These are phyloP conservation scores for Diaporthe nobilis DNA, from an alignment of 2,329 filamentous ascomycete genomes.

Conservation along the genomic window DNA sequence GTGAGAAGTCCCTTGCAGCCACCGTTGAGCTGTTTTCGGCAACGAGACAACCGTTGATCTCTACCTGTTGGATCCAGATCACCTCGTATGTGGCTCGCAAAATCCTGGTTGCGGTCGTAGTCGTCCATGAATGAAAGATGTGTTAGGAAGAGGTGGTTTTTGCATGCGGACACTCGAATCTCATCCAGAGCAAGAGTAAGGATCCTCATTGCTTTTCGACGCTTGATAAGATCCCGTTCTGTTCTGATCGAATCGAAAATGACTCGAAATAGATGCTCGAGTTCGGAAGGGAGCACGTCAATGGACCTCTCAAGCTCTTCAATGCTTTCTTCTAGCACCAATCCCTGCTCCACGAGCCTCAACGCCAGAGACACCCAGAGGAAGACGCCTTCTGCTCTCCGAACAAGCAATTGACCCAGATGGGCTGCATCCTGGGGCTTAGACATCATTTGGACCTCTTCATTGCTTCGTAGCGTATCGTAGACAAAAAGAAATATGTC, in stretches of 20 bases:
- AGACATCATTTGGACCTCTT: not conserved
- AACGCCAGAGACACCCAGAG: conserved; percentile 43
- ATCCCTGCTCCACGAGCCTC: conserved; percentile 36
- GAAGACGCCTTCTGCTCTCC: conserved; percentile 43
- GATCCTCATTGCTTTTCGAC: conserved; percentile 2
- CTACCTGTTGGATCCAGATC: not conserved
- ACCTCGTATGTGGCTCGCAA: not conserved
- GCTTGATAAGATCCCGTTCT: not conserved
- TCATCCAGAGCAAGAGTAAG: conserved; percentile 21
- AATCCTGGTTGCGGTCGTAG: conserved; percentile 7
- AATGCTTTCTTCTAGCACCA: conserved; percentile 36
- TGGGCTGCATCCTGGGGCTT: not conserved
- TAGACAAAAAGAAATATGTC: conserved; percentile 1
- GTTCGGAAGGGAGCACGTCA: conserved; percentile 36
- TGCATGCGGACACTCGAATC: fast-evolving
- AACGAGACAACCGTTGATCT: not conserved
- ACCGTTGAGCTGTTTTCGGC: not conserved
- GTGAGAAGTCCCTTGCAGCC: conserved; percentile 13
- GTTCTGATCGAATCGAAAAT: conserved; percentile 34
- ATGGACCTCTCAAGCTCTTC: conserved; percentile 39
- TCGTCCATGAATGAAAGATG: conserved; percentile 25
- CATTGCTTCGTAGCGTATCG: conserved; percentile 8
- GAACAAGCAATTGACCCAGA: not conserved
- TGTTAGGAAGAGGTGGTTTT: fast-evolving
- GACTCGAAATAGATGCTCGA: conserved; percentile 37